phyloP scores from a whole-genome alignment of 176 grass and related monocot genomes.

The Metroxylon sagu region DNA sequence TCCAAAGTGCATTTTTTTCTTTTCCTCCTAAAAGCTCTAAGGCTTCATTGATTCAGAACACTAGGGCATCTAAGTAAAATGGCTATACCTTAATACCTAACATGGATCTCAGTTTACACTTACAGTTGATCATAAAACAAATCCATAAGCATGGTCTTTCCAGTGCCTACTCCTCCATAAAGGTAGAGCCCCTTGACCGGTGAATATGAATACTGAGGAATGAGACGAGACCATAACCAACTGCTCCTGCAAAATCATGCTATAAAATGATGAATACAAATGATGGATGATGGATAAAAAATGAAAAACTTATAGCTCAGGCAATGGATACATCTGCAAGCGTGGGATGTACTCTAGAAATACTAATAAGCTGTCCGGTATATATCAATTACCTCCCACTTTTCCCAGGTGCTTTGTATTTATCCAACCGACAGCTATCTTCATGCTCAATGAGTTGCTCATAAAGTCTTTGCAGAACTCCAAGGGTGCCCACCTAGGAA shows the following conservation, averaged over 20 bases:
- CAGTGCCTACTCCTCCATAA: slow-evolving; percentile 83
- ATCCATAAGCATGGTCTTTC: slow-evolving; percentile 96
- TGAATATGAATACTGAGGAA: slow-evolving; percentile 50
- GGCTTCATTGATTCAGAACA: too few species aligned
- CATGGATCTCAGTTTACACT: slow-evolving; percentile 9
- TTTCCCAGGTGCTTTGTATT: slow-evolving; percentile 75
- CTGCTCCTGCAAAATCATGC: slow-evolving; percentile 19
- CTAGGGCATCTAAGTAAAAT: too few species aligned
- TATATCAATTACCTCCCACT: slow-evolving; percentile 34
- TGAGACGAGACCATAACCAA: slow-evolving; percentile 81
- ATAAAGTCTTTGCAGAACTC: slow-evolving; percentile 71
- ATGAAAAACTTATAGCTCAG: too few species aligned
- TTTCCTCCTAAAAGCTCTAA: too few species aligned
- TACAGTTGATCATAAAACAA: slow-evolving; percentile 83
- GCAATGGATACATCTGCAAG: too few species aligned
- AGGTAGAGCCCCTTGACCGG: slow-evolving; percentile 71
- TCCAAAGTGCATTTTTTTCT: too few species aligned
- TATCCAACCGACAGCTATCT: slow-evolving; percentile 61
- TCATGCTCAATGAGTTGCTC: slow-evolving; percentile 56
- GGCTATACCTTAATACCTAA: too few species aligned
- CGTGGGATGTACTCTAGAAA: too few species aligned
- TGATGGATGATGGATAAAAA: too few species aligned
- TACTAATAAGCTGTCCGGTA: too few species aligned
- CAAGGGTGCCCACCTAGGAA: slow-evolving; percentile 67
- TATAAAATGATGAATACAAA: too few species aligned